Base-by-base conservation (phyloP, 768 basidiomycete species). In the Amanita subjunquillea region DNA sequence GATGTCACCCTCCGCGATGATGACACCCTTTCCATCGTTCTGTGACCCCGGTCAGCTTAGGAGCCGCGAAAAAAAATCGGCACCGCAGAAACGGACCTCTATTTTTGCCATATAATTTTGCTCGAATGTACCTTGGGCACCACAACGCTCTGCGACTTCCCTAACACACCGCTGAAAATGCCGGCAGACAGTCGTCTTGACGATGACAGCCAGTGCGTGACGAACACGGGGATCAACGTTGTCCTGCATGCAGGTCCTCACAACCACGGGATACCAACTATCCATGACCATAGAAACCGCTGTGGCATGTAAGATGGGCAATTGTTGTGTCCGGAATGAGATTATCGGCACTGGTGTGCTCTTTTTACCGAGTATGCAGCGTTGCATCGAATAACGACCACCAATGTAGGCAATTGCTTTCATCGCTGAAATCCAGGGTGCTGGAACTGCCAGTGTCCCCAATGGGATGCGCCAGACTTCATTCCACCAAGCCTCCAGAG, bases 71-170 rank as follows among this genome's bases (percentile, higher is more conserved):
- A 15, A 54, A 25, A 51, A 55, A 6, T 20, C 34, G 12, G 56
- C 36, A 51, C 42, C 34, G 12, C 12, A 34, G 34, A 34, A 13
- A 55, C 58, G 58, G 51, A 80, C 81, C 68, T 80, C 75, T 29
- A 78, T 71, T 41, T 69, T 68, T 4, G 75, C 73, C 68, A 83
- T 74, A 57, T 79, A 77, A 58, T 84, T 85, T 51, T 77, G 74
- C 48, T 79, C 81, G 51, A 82, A 83, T 0, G 79, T 74, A 2
- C 83, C 82, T 62, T 83, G 82, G 2, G 80, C 83, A 45, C 83
- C 83, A 53, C 78, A 82, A 9, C 83, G 72, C 55, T 85, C 83
- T 4, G 78, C 70, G n/a, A 83, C 68, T 51, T 77, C 75, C 8
- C 73, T 64, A 6, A 72, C 66, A 54, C 72, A 76, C 15, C 74